A percentile compares a stretch with the other conserved stretches of the same genome.
These are phyloP conservation scores for Penicillium sp. DNA, from an alignment of 2,329 filamentous ascomycete species.

Conservation along the genomic window DNA sequence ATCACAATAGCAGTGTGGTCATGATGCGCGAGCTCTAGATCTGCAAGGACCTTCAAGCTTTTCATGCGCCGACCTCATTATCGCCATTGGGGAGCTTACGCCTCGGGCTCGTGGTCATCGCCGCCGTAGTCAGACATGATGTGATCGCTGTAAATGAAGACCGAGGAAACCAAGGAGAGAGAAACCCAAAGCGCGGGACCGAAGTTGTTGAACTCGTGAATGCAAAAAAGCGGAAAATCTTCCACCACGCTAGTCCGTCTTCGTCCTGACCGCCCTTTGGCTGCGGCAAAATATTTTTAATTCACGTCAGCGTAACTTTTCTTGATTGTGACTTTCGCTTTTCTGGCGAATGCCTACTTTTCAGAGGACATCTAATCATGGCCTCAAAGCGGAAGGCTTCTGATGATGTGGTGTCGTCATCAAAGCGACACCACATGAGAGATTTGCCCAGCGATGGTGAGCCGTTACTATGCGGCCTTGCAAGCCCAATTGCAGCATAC, in stretches of 20 bases:
- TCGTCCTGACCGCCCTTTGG: constrained; percentile 31
- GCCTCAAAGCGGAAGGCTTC: constrained; percentile 37
- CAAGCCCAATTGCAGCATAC: constrained; percentile 3
- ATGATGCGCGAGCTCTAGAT: constrained; percentile 11
- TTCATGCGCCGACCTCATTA: constrained; percentile 9
- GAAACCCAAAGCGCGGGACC: constrained; percentile 19
- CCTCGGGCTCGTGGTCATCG: constrained; percentile 62
- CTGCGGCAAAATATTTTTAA: constrained; percentile 35
- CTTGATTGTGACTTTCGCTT: background rate
- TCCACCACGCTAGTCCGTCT: constrained; percentile 31
- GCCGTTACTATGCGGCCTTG: constrained; percentile 5
- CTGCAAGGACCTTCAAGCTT: constrained; percentile 9
- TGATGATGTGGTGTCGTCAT: constrained; percentile 23
- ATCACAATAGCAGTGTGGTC: background rate
- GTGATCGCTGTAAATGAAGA: constrained; percentile 14
- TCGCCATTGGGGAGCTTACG: constrained; percentile 45
- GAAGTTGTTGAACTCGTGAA: constrained; percentile 16
- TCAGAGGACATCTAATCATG: constrained; percentile 27
- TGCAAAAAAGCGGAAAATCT: constrained; percentile 39
- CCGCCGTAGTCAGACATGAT: constrained; percentile 74
- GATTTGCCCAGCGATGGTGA: constrained; percentile 32
- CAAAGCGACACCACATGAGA: constrained; percentile 33
- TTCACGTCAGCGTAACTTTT: constrained; percentile 5
- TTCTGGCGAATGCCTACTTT: background rate
- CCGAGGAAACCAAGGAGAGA: constrained; percentile 15